A percentile compares a stretch with the other conserved stretches of the same genome.
Evolutionary conservation across 352 stramenopile species (phyloP).

Genomic region (Pythium phragmiticola): DNA sequence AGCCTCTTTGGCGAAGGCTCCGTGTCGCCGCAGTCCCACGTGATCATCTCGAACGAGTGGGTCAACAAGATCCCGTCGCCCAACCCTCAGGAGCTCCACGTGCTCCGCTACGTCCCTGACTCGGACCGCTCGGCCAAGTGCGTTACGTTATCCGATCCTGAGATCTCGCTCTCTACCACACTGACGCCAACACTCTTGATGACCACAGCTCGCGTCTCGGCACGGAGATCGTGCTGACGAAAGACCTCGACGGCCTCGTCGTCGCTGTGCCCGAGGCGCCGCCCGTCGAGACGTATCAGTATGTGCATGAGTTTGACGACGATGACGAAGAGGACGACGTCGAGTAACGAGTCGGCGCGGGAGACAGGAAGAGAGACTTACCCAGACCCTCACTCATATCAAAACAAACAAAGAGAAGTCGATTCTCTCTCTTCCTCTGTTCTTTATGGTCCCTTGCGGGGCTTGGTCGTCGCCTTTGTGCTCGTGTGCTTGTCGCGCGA

Average conservation of each 20-base stretch:
- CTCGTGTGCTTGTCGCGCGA: conserved; percentile 45
- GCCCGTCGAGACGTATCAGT: conserved; percentile 81
- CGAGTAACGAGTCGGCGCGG: conserved; percentile 8
- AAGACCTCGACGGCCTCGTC: conserved; percentile 85
- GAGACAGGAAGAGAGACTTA: not conserved
- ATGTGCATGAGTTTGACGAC: conserved; percentile 87
- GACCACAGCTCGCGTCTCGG: conserved; percentile 69
- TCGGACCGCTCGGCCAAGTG: conserved; percentile 82
- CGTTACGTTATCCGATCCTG: conserved; percentile 18
- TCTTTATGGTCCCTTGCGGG: not conserved
- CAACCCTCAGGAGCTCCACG: conserved; percentile 74
- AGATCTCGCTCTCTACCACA: not conserved
- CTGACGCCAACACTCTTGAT: conserved; percentile 9
- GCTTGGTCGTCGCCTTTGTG: not conserved
- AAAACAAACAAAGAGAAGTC: not conserved
- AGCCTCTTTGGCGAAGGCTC: conserved; percentile 86
- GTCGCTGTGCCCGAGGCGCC: conserved; percentile 84
- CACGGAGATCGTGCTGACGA: conserved; percentile 85
- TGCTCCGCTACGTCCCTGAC: conserved; percentile 76
- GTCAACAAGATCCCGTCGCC: conserved; percentile 67
- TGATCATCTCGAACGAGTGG: conserved; percentile 89
- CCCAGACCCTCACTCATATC: not conserved
- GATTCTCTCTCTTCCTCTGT: not conserved
- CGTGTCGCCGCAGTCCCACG: conserved; percentile 80
- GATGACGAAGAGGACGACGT: conserved; percentile 74